phyloP scores from a whole-genome alignment of 305 asterid species.

The Caryopteris hybrid region DNA sequence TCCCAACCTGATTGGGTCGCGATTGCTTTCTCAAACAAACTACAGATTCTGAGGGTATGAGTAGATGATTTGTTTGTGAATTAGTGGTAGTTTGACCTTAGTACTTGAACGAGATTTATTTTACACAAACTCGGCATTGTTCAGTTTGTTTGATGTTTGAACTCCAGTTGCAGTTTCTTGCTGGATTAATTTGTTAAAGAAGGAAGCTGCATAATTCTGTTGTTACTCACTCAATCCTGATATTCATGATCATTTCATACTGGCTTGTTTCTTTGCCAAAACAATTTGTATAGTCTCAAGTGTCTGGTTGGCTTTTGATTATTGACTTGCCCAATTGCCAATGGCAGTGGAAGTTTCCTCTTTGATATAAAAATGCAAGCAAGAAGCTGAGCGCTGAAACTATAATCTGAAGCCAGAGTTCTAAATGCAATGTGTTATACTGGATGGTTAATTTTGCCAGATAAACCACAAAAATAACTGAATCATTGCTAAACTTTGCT shows the following conservation, averaged over 20 bases:
- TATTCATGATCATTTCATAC: slow-evolving; percentile 13
- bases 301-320: slow-evolving; percentile 7
- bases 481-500: background rate
- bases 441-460: background rate
- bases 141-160: slow-evolving; percentile 23
- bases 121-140: slow-evolving; percentile 21
- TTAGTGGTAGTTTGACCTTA: slow-evolving; percentile 28
- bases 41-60: slow-evolving; percentile 95
- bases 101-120: slow-evolving; percentile 20
- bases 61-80: slow-evolving; percentile 26
- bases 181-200: slow-evolving; percentile 12
- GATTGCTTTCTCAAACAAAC: slow-evolving; percentile 89
- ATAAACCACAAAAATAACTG: background rate
- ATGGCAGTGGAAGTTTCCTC: background rate
- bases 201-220: slow-evolving; percentile 15
- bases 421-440: background rate
- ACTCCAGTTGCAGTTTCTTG: slow-evolving; percentile 20
- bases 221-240: background rate
- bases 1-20: slow-evolving; percentile 99
- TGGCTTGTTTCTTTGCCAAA: slow-evolving; percentile 14
- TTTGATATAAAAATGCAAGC: background rate
- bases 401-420: background rate
- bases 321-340: slow-evolving; percentile 6
- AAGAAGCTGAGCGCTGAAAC: background rate
- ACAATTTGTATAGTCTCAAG: background rate